phyloP scores from a whole-genome alignment of 140 eudicot species.

The Stevia rebaudiana region DNA sequence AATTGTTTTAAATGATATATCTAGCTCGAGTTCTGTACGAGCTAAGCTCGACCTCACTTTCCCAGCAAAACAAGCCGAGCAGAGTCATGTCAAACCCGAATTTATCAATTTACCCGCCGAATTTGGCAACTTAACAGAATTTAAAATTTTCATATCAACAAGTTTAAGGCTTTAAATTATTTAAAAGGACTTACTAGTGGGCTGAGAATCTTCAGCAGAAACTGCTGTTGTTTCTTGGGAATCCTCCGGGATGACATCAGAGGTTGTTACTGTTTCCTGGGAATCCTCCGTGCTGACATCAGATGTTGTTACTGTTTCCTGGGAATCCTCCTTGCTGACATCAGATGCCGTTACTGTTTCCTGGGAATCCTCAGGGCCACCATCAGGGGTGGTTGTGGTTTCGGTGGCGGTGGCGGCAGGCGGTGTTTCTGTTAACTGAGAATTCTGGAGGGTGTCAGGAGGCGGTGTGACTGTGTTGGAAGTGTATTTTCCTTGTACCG shows the following conservation, averaged over 20 bases:
- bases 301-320: slow-evolving; percentile 4
- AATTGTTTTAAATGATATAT: too few relatives aligned
- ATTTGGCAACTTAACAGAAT: neutral
- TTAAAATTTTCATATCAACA: neutral
- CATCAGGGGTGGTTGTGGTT: neutral
- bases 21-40: too few relatives aligned
- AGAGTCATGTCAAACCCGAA: neutral
- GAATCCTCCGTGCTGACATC: slow-evolving; percentile 3
- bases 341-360: slow-evolving; percentile 1
- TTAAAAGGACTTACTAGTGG: slow-evolving; percentile 43
- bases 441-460: slow-evolving; percentile 27
- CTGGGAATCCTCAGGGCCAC: slow-evolving; percentile 2
- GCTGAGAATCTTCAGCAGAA: slow-evolving; percentile 35
- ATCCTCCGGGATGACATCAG: slow-evolving; percentile 7
- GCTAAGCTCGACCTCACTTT: too few relatives aligned
- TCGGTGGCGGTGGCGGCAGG: slow-evolving; percentile 12
- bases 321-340: neutral
- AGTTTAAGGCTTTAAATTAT: neutral
- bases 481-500: slow-evolving; percentile 36
- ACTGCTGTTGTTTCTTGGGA: neutral
- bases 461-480: slow-evolving; percentile 36
- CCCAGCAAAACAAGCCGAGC: too few relatives aligned
- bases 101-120: neutral
- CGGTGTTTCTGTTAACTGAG: slow-evolving; percentile 24
- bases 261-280: neutral